These are phyloP conservation scores for Arthrobotrys iridis DNA, from an alignment of 2,329 filamentous ascomycete genomes.

Conservation along the genomic window DNA sequence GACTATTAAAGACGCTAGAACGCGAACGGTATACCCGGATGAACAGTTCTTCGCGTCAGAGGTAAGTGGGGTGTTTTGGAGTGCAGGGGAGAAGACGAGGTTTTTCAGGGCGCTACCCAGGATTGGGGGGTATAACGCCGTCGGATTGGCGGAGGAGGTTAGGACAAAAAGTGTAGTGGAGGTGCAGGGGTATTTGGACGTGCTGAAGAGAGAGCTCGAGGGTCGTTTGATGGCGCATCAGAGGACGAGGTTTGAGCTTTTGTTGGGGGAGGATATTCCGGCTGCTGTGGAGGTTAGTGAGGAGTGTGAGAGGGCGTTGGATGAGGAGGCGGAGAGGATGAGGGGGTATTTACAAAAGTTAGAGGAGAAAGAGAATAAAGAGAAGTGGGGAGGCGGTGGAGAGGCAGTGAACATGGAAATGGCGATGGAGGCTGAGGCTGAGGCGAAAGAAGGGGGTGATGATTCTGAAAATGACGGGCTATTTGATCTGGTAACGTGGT, in stretches of 20 bases:
- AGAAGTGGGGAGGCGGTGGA: conserved; percentile 1
- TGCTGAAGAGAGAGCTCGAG: conserved; percentile 19
- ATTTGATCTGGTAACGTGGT: conserved; percentile 25
- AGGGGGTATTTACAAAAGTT: conserved; percentile 17
- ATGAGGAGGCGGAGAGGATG: conserved; percentile 40
- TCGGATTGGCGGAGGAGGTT: conserved; percentile 29
- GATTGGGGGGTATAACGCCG: conserved; percentile 33
- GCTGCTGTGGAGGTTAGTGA: conserved; percentile 49
- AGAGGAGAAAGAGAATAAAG: conserved; percentile 19
- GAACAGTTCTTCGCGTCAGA: conserved; percentile 8
- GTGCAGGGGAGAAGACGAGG: conserved; percentile 26
- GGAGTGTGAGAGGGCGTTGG: conserved; percentile 39
- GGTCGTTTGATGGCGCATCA: neutral
- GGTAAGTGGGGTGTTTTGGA: conserved; percentile 29
- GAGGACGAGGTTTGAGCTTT: conserved; percentile 6
- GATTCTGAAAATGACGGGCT: neutral
- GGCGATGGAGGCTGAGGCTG: neutral
- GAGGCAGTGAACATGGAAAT: conserved; percentile 22
- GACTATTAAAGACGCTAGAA: conserved; percentile 44
- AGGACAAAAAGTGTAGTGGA: conserved; percentile 45
- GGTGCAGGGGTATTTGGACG: conserved; percentile 43
- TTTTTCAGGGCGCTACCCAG: conserved; percentile 47
- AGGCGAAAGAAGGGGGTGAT: neutral
- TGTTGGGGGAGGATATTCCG: conserved; percentile 51
- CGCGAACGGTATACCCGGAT: conserved; percentile 38